These are phyloP conservation scores for Teunomyces atbi DNA, from an alignment of 805 yeast species.

Conservation along the genomic window DNA sequence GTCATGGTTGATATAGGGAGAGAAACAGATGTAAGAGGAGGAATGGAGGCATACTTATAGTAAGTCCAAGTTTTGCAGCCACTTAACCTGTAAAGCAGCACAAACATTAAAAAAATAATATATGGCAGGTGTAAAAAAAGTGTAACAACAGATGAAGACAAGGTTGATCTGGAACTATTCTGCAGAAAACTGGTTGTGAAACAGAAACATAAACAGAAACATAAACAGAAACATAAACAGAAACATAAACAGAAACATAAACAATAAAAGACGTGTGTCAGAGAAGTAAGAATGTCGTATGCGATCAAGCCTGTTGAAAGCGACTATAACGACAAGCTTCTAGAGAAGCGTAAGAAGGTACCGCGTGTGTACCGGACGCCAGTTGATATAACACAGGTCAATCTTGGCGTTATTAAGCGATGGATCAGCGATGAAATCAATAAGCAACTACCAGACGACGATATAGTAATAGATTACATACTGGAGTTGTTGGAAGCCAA, in stretches of 20 bases:
- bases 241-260: no score
- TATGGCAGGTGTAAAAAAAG: neutral
- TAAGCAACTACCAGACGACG: constrained; percentile 49
- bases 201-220: no score
- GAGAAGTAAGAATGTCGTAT: constrained; percentile 15
- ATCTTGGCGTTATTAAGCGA: constrained; percentile 32
- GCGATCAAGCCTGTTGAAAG: constrained; percentile 16
- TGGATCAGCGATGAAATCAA: constrained; percentile 40
- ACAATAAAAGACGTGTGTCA: neutral
- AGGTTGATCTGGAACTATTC: neutral
- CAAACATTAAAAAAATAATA: neutral
- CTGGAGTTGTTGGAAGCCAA: constrained; percentile 39
- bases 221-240: no score
- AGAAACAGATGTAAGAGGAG: neutral
- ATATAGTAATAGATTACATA: constrained; percentile 45
- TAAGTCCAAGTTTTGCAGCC: constrained; percentile 4
- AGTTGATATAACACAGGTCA: constrained; percentile 40
- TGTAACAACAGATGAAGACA: neutral
- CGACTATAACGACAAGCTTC: constrained; percentile 6
- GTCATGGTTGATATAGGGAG: neutral
- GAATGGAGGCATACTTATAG: neutral
- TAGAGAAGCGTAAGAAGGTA: constrained; percentile 17
- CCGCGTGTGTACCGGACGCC: constrained; percentile 33
- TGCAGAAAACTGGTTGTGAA: neutral
- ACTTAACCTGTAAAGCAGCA: constrained; percentile 3